Evolutionary conservation across 805 yeast genomes (phyloP), one percentile per base, ranked within the genome.

Genomic region (Candida chauliodis): DNA sequence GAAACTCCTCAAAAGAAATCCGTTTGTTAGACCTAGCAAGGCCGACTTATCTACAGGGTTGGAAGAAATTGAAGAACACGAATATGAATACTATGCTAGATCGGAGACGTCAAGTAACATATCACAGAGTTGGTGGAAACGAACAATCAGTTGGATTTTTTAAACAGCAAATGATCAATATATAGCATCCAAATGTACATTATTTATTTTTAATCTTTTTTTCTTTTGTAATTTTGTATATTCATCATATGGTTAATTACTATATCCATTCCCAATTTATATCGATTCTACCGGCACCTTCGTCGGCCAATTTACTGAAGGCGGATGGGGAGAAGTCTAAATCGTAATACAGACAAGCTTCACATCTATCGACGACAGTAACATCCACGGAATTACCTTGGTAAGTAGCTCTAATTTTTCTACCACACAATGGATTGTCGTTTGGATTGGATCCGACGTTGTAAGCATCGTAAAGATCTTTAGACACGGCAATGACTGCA

Each of bases 311-410:
- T 45, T 61, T 50, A 26, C 58, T 38, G 52, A 79, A 79, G 4
- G 84, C 84, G 40, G 74, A 52, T 7, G 83, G 83, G n/a, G 82
- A 74, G 40, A 79, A 65, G 49, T 79, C 84, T 42, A 79, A 69
- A 49, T 70, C 76, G 41, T 73, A 55, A 36, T 58, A 51, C 18
- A 55, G 45, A 51, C 84, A 79, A 17, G 76, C 81, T 38, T 63
- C 73, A 59, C 84, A 79, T 45, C 71, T 60, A 58, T 79, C 84
- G 27, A 67, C 73, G 35, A 78, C 78, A 16, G 73, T 71, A 34
- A 79, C 84, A 30, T 63, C 67, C 41, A 77, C 81, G 11, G 77
- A 59, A 51, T 73, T 73, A 35, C 74, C 78, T 41, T 59, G 57
- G 49, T 69, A 71, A 49, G 49, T 50, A 25, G 76, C 75, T 34